Conservation (phyloP, 2,329 filamentous ascomycete species). For the Aureobasidium vineae region DNA sequence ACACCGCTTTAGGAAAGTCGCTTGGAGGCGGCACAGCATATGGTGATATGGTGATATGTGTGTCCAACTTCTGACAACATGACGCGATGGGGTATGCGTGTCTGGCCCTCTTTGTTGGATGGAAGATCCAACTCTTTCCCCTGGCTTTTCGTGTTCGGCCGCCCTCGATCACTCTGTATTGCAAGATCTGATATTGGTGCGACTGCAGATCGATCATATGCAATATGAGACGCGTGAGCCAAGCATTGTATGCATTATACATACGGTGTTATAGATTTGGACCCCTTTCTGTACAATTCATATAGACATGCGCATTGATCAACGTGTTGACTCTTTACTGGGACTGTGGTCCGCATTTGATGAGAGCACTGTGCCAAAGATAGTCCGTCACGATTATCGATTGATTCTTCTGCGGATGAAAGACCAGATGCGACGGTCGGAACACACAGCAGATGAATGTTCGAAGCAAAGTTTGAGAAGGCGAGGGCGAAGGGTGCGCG, state of each 20-base stretch:
- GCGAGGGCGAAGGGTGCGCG: constrained; percentile 36
- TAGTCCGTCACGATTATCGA: constrained; percentile 48
- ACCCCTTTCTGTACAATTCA: not conserved
- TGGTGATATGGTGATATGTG: not conserved
- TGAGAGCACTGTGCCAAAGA: constrained; percentile 30
- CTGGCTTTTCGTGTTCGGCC: not conserved
- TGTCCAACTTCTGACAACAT: not conserved
- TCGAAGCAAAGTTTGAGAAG: constrained; percentile 46
- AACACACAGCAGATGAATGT: constrained; percentile 50
- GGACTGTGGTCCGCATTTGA: too few species aligned
- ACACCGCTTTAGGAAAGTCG: constrained; percentile 8
- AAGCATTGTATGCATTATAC: not conserved
- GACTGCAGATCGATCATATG: not conserved
- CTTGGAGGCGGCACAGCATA: not conserved
- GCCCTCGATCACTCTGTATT: not conserved
- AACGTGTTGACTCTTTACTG: not conserved
- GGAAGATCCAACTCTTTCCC: not conserved
- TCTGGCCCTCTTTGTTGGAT: not conserved
- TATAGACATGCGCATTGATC: not conserved
- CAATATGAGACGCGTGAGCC: not conserved
- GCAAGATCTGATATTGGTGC: not conserved
- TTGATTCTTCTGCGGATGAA: constrained; percentile 35
- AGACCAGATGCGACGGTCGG: constrained; percentile 45
- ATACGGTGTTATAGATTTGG: not conserved
- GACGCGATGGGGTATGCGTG: not conserved